phyloP scores from a whole-genome alignment of 164 flowering plant genomes.

The Stephania yunnanensis region DNA sequence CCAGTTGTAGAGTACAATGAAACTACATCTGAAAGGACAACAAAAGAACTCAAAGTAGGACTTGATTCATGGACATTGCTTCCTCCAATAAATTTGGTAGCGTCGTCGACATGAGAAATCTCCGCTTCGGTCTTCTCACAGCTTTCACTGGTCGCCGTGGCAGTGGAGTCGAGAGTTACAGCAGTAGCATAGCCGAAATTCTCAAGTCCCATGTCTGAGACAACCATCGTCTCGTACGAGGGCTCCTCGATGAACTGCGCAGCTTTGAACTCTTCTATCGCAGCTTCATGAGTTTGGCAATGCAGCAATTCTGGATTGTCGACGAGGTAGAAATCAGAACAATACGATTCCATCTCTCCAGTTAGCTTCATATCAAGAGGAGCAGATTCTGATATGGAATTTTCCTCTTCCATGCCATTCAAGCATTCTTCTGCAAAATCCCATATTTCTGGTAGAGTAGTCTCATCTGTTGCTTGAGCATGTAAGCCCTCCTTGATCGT shows the following conservation, averaged over 20 bases:
- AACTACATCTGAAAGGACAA: background rate
- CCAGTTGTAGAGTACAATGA: background rate
- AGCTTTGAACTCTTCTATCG: too few species aligned
- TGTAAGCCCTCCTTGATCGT: background rate
- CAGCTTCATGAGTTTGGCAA: background rate
- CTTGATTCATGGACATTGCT: background rate
- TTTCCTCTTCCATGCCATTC: background rate
- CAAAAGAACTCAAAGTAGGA: background rate
- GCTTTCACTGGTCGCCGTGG: background rate
- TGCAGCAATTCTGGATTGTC: background rate
- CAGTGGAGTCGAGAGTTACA: background rate
- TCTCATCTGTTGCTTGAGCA: background rate
- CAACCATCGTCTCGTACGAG: background rate
- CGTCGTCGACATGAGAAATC: background rate
- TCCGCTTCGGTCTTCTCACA: background rate
- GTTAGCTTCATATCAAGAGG: background rate
- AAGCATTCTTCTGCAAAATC: slow-evolving; percentile 1
- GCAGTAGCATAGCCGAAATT: background rate
- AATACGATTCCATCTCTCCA: background rate
- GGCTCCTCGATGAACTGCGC: background rate
- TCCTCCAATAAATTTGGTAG: too few species aligned
- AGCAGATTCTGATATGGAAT: background rate
- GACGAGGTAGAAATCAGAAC: background rate
- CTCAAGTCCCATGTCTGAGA: background rate
- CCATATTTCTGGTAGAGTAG: background rate